A percentile compares a stretch with the other conserved stretches of the same genome.
Conservation (phyloP, 371 early-diverging fungal genomes). For the Umbelopsis sp. region DNA sequence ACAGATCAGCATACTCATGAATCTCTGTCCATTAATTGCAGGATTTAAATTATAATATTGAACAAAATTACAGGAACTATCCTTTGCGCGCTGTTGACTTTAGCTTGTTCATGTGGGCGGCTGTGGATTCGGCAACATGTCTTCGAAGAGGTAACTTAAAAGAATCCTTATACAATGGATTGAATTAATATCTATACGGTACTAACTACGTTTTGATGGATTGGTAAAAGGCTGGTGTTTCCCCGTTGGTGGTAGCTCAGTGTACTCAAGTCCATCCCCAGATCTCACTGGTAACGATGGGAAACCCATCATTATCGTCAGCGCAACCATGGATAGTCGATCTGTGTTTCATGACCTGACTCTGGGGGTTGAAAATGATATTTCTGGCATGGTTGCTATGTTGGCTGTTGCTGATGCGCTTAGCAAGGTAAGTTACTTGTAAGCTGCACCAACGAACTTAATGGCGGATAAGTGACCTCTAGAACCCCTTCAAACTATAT, state of each 20-base stretch:
- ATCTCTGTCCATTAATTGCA: constrained; percentile 25
- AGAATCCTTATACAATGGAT: neutral
- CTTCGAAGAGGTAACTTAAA: constrained; percentile 60
- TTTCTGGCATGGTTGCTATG: constrained; percentile 67
- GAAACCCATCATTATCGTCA: constrained; percentile 69
- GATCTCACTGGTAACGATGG: constrained; percentile 55
- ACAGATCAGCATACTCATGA: constrained; percentile 7
- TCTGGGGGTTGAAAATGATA: constrained; percentile 50
- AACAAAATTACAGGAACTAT: constrained; percentile 51
- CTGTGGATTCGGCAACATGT: constrained; percentile 69
- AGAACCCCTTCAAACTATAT: neutral
- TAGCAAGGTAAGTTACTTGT: constrained; percentile 50
- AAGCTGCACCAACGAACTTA: neutral
- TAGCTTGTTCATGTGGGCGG: constrained; percentile 73
- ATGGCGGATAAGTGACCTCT: too few relatives aligned
- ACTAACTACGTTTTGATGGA: neutral
- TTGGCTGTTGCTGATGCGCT: constrained; percentile 76
- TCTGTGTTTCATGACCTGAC: constrained; percentile 72
- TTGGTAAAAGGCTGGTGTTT: constrained; percentile 61
- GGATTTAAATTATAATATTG: constrained; percentile 55
- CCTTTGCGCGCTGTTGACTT: constrained; percentile 75
- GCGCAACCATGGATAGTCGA: constrained; percentile 68
- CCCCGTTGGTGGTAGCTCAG: constrained; percentile 72
- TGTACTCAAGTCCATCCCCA: constrained; percentile 70
- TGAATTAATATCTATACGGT: too few relatives aligned